Base-by-base conservation (phyloP, 2,329 filamentous ascomycete genomes). In the Dactylellina cionopaga region DNA sequence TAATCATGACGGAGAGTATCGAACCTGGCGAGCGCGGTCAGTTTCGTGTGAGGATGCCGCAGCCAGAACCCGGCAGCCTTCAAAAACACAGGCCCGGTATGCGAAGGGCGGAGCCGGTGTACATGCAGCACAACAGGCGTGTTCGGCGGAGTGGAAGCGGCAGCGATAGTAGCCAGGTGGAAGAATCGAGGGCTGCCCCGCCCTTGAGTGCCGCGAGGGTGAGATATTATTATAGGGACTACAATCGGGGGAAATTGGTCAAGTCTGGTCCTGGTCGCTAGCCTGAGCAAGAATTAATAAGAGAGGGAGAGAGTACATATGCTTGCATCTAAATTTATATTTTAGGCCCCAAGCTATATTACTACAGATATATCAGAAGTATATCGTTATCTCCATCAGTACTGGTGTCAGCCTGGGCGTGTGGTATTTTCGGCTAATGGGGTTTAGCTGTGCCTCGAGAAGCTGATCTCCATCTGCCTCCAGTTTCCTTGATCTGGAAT, bases 141-240 rank as follows among this genome's bases (percentile, higher is more conserved):
- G 13, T 7, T 35, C 6, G 13, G 7, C 31, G 31, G 31, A 35
- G 31, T 13, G 31, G 31, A 13, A 6, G 31, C 31, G 31, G 31
- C 31, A 7, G 31, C 31, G 6, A 35, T 35, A 7, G 31, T 35
- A 13, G 31, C 13, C 37, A 41, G 37, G n/a, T 5, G 15, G 7
- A 9, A 15, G 27, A 51, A 19, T 24, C 29, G 25, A 51, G 24
- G 19, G 11, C 24, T 52, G 31, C 3, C 19, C 2, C 24, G 19
- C 22, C 19, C 5, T 24, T 69, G 29, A 69, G 55, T 19, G 51
- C 54, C n/a, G 64, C 64, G 19, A 62, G 46, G 47, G 64, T 55
- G 11, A 62, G 64, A n/a, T 69, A 69, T 29, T 69, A 69, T 62
- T 60, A 52, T 41, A 22, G 64, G 15, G 64, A 60, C 9, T 55